phyloP scores from a whole-genome alignment of 257 asterid species.

The Solanum ossicruentum region DNA sequence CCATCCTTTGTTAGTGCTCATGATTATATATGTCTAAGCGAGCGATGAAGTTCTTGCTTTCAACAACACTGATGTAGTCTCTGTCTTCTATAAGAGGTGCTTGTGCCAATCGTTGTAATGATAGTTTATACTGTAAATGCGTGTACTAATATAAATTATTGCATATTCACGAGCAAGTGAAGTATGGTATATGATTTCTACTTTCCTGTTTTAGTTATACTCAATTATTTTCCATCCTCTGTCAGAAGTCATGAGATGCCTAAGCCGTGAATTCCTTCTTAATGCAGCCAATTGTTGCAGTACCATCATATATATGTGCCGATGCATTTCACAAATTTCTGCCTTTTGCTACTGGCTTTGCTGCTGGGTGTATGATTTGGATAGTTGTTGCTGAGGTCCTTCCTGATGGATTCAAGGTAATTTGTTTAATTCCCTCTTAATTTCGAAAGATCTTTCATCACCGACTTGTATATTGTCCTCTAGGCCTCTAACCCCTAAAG shows the following conservation, averaged over 20 bases:
- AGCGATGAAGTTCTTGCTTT: neutral
- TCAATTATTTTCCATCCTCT: neutral
- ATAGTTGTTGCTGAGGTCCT: constrained; percentile 97
- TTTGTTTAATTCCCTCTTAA: neutral
- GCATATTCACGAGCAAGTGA: neutral
- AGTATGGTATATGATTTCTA: neutral
- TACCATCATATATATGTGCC: constrained; percentile 90
- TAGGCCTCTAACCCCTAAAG: neutral
- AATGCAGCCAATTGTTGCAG: constrained; percentile 96
- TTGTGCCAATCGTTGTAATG: neutral
- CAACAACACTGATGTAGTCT: neutral
- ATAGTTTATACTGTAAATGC: neutral
- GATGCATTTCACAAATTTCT: constrained; percentile 92
- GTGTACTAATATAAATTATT: neutral
- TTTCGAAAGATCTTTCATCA: neutral
- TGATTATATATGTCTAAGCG: constrained; percentile 3
- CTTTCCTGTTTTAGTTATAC: neutral
- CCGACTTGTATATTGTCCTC: neutral
- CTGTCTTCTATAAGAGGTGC: neutral
- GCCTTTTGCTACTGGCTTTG: constrained; percentile 98
- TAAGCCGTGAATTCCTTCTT: constrained; percentile 8
- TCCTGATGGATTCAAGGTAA: constrained; percentile 95
- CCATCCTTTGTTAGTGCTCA: neutral
- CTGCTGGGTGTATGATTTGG: constrained; percentile 99
- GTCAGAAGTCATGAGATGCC: neutral